These are phyloP conservation scores for Monilinia polystroma DNA, from an alignment of 2,329 filamentous ascomycete genomes.

Conservation along the genomic window DNA sequence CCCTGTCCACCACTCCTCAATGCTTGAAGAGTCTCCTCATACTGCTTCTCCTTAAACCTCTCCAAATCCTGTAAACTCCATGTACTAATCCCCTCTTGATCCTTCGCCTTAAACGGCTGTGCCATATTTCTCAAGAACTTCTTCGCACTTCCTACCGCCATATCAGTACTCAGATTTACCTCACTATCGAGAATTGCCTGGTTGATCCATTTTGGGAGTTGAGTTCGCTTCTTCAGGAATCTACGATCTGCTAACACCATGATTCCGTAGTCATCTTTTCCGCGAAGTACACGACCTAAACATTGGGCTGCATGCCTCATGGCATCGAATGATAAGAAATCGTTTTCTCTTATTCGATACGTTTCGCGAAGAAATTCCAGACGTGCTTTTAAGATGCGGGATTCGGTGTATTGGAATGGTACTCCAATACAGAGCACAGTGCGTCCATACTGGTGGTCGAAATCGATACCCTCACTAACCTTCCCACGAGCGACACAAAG, in stretches of 20 bases:
- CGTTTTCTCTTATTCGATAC: slow-evolving; percentile 94
- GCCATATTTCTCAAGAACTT: slow-evolving; percentile 90
- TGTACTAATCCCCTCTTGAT: slow-evolving; percentile 90
- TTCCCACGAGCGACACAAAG: slow-evolving; percentile 96
- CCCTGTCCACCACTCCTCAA: slow-evolving; percentile 47
- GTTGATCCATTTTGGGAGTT: slow-evolving; percentile 96
- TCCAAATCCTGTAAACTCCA: slow-evolving; percentile 83
- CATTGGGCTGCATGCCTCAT: slow-evolving; percentile 99
- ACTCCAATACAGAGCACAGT: slow-evolving; percentile 96
- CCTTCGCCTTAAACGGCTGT: slow-evolving; percentile 76
- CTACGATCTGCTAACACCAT: slow-evolving; percentile 96
- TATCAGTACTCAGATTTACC: slow-evolving; percentile 89
- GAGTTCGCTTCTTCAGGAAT: slow-evolving; percentile 85
- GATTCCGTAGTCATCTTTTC: slow-evolving; percentile 99
- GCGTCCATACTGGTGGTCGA: slow-evolving; percentile 96
- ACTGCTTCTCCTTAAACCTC: slow-evolving; percentile 72
- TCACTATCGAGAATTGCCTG: slow-evolving; percentile 83
- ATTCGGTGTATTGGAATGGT: slow-evolving; percentile 98
- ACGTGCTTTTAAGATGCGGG: slow-evolving; percentile 90
- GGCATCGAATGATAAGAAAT: slow-evolving; percentile 97
- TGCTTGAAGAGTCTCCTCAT: slow-evolving; percentile 65
- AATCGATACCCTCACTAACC: slow-evolving; percentile 97
- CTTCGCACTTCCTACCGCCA: slow-evolving; percentile 86
- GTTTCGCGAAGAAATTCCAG: slow-evolving; percentile 96
- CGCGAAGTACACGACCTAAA: slow-evolving; percentile 86